These are phyloP conservation scores for Fusarium continuum DNA, from an alignment of 2,329 filamentous ascomycete species.

Conservation along the genomic window DNA sequence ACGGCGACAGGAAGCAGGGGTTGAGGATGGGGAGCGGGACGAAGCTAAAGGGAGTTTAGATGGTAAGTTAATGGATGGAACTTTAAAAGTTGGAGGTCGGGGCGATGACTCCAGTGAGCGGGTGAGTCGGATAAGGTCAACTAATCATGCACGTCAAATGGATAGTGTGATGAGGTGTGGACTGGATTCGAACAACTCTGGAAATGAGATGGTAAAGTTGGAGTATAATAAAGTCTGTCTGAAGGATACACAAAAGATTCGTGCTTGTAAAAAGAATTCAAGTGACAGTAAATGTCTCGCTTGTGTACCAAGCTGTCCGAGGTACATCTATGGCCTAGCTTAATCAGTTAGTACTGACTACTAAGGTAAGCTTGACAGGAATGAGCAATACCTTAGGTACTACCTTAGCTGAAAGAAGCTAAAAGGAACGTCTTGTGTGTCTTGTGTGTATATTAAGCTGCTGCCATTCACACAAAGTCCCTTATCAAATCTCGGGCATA, in stretches of 20 bases:
- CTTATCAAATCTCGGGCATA: neutral
- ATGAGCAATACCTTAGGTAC: too few relatives aligned
- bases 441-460: too few relatives aligned
- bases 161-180: neutral
- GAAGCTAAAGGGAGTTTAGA: constrained; percentile 16
- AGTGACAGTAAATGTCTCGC: neutral
- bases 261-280: neutral
- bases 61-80: constrained; percentile 5
- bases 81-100: constrained; percentile 14
- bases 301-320: neutral
- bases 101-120: too few relatives aligned
- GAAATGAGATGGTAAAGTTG: neutral
- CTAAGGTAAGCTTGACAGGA: neutral
- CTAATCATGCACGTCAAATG: neutral
- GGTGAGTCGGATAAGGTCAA: neutral
- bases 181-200: too few relatives aligned
- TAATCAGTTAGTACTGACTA: too few relatives aligned
- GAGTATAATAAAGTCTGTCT: neutral
- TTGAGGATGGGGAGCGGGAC: constrained; percentile 5
- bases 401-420: neutral
- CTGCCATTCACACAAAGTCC: neutral
- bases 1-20: constrained; percentile 10
- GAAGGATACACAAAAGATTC: neutral
- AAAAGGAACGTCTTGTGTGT: neutral
- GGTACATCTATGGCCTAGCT: neutral